Percentiles rank a stretch among this genome's conserved stretches.
Evolutionary conservation across 257 asterid species (phyloP).

Genomic region (Voacanga thouarsii): DNA sequence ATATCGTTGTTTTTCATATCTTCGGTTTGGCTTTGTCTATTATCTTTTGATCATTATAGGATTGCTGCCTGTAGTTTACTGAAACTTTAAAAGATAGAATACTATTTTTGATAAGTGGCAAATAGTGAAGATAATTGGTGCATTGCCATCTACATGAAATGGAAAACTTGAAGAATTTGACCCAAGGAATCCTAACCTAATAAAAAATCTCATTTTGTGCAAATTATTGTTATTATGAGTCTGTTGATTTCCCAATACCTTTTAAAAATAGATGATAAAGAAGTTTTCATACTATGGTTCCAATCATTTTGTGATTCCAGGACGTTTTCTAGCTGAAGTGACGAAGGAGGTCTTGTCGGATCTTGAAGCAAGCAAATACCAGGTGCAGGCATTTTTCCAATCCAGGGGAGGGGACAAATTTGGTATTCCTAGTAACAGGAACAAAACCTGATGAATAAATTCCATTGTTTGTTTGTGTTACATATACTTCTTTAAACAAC

Average conservation of each 20-base stretch:
- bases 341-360: conserved; percentile 81
- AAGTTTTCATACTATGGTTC: not conserved
- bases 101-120: not conserved
- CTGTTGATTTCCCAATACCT: not conserved
- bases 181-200: not conserved
- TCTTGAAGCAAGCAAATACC: conserved; percentile 91
- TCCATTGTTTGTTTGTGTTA: not conserved
- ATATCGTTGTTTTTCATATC: not conserved
- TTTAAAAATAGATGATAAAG: not conserved
- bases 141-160: not conserved
- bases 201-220: not conserved
- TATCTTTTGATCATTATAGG: not conserved
- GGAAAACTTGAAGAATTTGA: conserved; percentile 1
- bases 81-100: not conserved
- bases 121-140: not conserved
- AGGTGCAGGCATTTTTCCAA: conserved; percentile 33
- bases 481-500: not conserved
- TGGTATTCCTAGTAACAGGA: not conserved
- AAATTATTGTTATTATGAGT: not conserved
- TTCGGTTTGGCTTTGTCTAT: not conserved
- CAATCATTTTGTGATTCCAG: conserved; percentile 33
- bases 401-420: conserved; percentile 5
- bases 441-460: not conserved
- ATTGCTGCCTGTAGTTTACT: not conserved
- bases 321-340: conserved; percentile 88